Base-by-base conservation (phyloP, 2,329 filamentous ascomycete species). In the Mycosphaerelloides madeirae region DNA sequence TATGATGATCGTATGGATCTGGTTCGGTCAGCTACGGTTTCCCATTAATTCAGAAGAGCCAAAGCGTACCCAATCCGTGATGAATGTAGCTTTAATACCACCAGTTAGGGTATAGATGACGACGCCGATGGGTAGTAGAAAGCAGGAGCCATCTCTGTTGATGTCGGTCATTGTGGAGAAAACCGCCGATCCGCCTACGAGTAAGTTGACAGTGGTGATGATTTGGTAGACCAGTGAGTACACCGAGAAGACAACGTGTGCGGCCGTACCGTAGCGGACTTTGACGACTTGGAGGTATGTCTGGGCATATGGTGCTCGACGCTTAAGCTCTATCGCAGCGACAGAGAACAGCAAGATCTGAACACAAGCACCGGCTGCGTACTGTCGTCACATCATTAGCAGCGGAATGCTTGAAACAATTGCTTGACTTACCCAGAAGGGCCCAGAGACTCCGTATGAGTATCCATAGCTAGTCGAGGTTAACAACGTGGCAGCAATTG, bases 321-420 rank as follows among this genome's bases (percentile, higher is more conserved):
- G 76, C 71, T 95, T 95, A 40, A 95, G 69, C 65, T 93, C 87
- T 55, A 95, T 94, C 20, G 88, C 88, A 15, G 95, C 76, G 0
- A 87, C 93, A 1, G 88, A 87, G 58, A 95, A 95, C 1, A 95
- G 74, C 20, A 95, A 74, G 55, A 95, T 90, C 63, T 93, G 87
- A 3, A 91, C 85, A 0, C 84, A 88, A 13, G 86, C 87, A 20
- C 68, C 68, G 74, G 28, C 85, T 15, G 80, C 84, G 59, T 78
- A 78, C 45, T 42, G 18, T 13, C 8, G 6, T 22, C 32, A 20
- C 20, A 29, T 4, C 6, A 19, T 38, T 28, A 37, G 28, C 41
- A 9, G n/a, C 3, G 12, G 38, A 19, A 29, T 28, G 9, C 6
- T 14, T 2, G 11, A 36, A 18, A 22, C 70, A 80, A 62, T 83